Percentiles rank a stretch among this genome's conserved stretches.
phyloP scores from a whole-genome alignment of 495 filamentous ascomycete species.

The Talaromyces adpressus region DNA sequence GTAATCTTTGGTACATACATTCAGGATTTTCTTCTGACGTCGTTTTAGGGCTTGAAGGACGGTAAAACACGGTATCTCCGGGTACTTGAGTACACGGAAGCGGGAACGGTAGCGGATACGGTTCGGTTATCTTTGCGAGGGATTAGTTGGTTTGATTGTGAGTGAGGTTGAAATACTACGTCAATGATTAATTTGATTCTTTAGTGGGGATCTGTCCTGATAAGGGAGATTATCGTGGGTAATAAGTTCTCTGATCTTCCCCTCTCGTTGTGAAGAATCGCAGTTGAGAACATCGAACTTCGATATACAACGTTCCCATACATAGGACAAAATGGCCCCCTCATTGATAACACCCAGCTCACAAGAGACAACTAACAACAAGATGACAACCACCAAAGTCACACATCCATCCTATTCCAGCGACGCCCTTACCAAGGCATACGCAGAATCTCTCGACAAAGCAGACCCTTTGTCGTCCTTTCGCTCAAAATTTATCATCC shows the following conservation, averaged over 20 bases:
- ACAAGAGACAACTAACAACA: neutral
- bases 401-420: slow-evolving; percentile 11
- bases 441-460: slow-evolving; percentile 59
- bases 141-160: neutral
- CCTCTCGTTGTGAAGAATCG: neutral
- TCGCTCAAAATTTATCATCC: slow-evolving; percentile 75
- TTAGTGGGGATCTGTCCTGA: neutral
- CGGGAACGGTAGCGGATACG: slow-evolving; percentile 5
- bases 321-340: neutral
- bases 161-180: neutral
- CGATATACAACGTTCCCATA: neutral
- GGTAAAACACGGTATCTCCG: slow-evolving; percentile 3
- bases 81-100: slow-evolving; percentile 9
- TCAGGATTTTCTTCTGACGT: neutral
- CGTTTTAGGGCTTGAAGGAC: slow-evolving; percentile 2
- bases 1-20: neutral
- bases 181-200: neutral
- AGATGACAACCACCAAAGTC: neutral
- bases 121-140: neutral
- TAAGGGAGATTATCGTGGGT: neutral
- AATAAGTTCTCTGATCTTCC: neutral
- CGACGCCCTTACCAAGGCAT: slow-evolving; percentile 36
- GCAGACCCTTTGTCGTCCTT: slow-evolving; percentile 61
- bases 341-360: neutral
- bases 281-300: neutral